These are phyloP conservation scores for Mortierella hygrophila DNA, from an alignment of 192 early-diverging fungal genomes.

Conservation along the genomic window DNA sequence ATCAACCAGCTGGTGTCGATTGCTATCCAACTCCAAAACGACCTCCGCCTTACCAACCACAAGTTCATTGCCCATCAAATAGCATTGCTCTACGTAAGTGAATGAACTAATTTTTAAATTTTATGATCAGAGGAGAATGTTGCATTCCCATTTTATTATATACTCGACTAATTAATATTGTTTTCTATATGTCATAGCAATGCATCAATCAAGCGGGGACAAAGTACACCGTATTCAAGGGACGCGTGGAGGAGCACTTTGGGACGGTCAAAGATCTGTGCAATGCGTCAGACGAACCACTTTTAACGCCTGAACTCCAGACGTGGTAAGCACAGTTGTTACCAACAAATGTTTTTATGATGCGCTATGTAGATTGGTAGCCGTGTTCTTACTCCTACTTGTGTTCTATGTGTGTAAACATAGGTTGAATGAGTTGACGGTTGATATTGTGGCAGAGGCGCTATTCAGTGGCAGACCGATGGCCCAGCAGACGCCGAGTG, in stretches of 20 bases:
- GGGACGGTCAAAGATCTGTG: conserved; percentile 50
- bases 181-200: conserved; percentile 25
- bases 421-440: conserved; percentile 55
- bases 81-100: conserved; percentile 62
- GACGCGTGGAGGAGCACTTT: conserved; percentile 56
- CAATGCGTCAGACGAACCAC: conserved; percentile 45
- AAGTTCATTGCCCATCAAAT: conserved; percentile 68
- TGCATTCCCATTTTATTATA: neutral
- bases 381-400: neutral
- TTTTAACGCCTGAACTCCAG: conserved; percentile 30
- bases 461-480: conserved; percentile 53
- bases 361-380: neutral
- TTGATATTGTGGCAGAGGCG: conserved; percentile 58
- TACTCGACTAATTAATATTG: neutral
- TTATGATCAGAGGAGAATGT: neutral
- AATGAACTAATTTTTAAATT: too few relatives aligned
- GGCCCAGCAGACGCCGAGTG: conserved; percentile 33
- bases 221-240: conserved; percentile 49
- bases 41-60: conserved; percentile 60
- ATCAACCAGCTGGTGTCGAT: conserved; percentile 63
- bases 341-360: neutral
- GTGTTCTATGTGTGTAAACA: neutral
- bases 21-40: conserved; percentile 62
- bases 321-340: conserved; percentile 34
- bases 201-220: conserved; percentile 57